Evolutionary conservation across 1,139 yeast species (phyloP), one percentile per base, ranked within the genome.

Genomic region (Yamadazyma diddensiae): DNA sequence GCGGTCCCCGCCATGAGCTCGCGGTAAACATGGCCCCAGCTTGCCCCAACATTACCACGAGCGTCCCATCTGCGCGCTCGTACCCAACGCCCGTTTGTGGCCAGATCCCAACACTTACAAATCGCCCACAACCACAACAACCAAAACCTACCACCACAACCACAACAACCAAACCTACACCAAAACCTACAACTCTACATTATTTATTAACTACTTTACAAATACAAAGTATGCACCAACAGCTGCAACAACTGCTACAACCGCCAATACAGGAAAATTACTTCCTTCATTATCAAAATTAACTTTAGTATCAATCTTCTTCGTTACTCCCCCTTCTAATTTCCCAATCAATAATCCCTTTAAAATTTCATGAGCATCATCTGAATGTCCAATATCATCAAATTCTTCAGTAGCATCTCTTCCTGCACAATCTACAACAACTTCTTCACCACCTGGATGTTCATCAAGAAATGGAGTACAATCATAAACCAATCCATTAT

Each of bases 371-470:
- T 80, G 79, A 22, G 98, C 97, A 49, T 90, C 97, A 46, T 90
- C 97, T 24, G 97, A 88, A 64, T 92, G 99, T 25, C 98, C 98
- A 53, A 92, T 90, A 57, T 92, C 98, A 42, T 86, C 88, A 55
- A 92, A 92, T 22, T 95, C 90, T 47, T 81, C 92, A 29, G 98
- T 90, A 38, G 96, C 94, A 59, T 94, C 98, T 37, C 71, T 69
- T 46, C 98, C 98, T 39, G 92, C 97, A 49, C 80, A 77, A 55
- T 94, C 98, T 35, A 83, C 65, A 48, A 92, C 73, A 31, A 92
- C 96, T 62, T 94, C 98, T 62, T 88, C 97, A 55, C 99, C 99
- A 69, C 99, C 99, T 41, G 75, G 75, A 65, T 92, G 99, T 68
- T 92, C 97, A 53, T 90, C 97, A 41, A 90, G 62, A 62, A 90